Evolutionary conservation across 108 stramenopile genomes (phyloP), one percentile per base, ranked within the genome.

Genomic region (Fistulifera pelliculosa): DNA sequence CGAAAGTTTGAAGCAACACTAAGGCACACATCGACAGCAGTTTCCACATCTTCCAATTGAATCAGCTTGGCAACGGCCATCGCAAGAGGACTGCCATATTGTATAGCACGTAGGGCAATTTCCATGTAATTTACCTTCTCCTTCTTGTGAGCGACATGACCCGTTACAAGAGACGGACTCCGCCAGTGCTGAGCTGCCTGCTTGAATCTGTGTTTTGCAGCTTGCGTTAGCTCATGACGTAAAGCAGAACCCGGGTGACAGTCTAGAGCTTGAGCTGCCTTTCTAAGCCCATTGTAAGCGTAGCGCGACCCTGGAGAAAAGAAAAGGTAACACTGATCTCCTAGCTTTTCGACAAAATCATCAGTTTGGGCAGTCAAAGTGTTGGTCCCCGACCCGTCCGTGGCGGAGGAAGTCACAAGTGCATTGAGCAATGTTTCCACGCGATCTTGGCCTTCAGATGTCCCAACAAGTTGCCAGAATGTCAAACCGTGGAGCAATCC

Each of bases 281-380:
- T 52, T 52, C 79, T 67, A 61, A 94, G 88, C 16, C 93, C 93
- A 25, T 76, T 48, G 57, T 85, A 94, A 8, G 87, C 77, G 44
- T 81, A 80, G 15, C 85, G 64, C 15, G 85, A 77, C 1, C 79
- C 87, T 22, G 80, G 61, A 21, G 87, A 85, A 60, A 94, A 94
- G 66, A 73, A 94, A n/a, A 86, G 83, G 60, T 87, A 94, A 54
- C 89, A 89, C 38, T 88, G 75, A 4, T 60, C 38, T 22, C 85
- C 75, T 13, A 94, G 73, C 23, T 63, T 45, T 12, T 72, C 56
- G 0, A 83, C 83, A 27, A 94, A 56, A 13, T 62, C 31, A 44
- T 86, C 86, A 2, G 75, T 72, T 47, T 90, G 82, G 2, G 68
- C 75, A 31, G 75, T 61, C 17, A 67, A 54, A 56, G 41, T 41